These are phyloP conservation scores for Huiozyma sinensis DNA, from an alignment of 805 yeast species.

Conservation along the genomic window DNA sequence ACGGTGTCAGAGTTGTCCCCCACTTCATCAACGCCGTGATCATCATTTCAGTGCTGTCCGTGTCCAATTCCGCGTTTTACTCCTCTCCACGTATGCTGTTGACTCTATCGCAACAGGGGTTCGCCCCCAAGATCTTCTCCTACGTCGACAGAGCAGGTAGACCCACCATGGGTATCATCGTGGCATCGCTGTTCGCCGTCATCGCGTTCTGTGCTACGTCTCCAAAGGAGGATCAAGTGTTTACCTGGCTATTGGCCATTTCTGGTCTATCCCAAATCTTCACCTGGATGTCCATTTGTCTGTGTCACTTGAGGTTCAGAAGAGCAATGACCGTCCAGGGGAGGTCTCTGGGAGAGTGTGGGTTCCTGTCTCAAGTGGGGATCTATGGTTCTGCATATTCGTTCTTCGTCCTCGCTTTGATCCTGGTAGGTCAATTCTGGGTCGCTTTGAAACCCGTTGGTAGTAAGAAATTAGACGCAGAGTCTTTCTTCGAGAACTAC, in stretches of 20 bases:
- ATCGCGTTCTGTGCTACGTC: constrained; percentile 62
- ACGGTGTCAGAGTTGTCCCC: constrained; percentile 56
- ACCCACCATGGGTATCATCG: constrained; percentile 46
- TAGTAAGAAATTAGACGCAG: constrained; percentile 28
- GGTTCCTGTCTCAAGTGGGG: constrained; percentile 43
- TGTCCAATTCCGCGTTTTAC: constrained; percentile 66
- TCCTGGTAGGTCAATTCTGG: constrained; percentile 54
- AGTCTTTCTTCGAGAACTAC: constrained; percentile 35
- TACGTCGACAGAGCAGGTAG: constrained; percentile 50
- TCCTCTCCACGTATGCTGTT: constrained; percentile 64
- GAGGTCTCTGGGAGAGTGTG: constrained; percentile 38
- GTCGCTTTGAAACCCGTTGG: constrained; percentile 50
- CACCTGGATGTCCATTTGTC: constrained; percentile 51
- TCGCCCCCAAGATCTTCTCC: constrained; percentile 46
- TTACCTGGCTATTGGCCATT: constrained; percentile 54
- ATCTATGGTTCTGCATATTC: constrained; percentile 45
- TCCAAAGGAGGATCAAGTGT: constrained; percentile 44
- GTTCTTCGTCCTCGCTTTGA: constrained; percentile 36
- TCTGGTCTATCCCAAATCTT: constrained; percentile 52
- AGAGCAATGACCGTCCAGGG: constrained; percentile 47
- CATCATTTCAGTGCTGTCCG: constrained; percentile 59
- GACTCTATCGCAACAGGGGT: constrained; percentile 60
- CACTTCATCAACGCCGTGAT: constrained; percentile 66
- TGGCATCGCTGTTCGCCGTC: constrained; percentile 45
- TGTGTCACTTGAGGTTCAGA: constrained; percentile 50